Evolutionary conservation across 2,329 filamentous ascomycete genomes (phyloP), one percentile per base, ranked within the genome.

Genomic region (Cercospora sp.): DNA sequence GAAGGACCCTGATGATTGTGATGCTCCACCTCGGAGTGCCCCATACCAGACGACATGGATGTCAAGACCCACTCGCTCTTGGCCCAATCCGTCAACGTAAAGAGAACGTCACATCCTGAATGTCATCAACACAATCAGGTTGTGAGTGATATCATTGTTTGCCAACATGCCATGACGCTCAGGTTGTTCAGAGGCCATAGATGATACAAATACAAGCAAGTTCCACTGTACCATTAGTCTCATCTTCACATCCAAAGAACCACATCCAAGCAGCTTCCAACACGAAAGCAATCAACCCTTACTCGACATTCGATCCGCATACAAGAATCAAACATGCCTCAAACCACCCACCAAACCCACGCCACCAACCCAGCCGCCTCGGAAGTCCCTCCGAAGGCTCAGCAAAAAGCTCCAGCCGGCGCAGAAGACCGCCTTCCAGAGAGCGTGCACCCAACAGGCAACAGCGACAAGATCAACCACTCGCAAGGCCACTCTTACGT

Each of bases 31-130:
- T 18, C 18, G 13, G 9, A 26, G 45, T 12, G 45, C 45, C 20
- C 45, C 45, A 51, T 51, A 20, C 18, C 20, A 23, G 45, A 26
- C 18, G 45, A 23, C 72, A 87, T 84, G 80, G 26, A 31, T 63
- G 51, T 63, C 16, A 28, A 13, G 53, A 58, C 53, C 53, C 53
- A 58, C 53, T 58, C 18, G 30, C 30, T 31, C 45, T 51, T 51
- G 18, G 45, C 33, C 45, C 45, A 23, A 51, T 10, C 45, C 18
- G 20, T 5, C 26, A 33, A 58, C 53, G 53, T 58, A 58, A 33
- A 33, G 13, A 18, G 3, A 33, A 58, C 53, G 53, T 58, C 53
- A 58, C 53, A 58, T 20, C 28, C 30, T 8, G 16, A 30, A 58
- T 30, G 30, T 2, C 9, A 33, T 58, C 53, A 20, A 30, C 53